Base-by-base conservation (phyloP, 83 land plant genomes). In the Picea abies region DNA sequence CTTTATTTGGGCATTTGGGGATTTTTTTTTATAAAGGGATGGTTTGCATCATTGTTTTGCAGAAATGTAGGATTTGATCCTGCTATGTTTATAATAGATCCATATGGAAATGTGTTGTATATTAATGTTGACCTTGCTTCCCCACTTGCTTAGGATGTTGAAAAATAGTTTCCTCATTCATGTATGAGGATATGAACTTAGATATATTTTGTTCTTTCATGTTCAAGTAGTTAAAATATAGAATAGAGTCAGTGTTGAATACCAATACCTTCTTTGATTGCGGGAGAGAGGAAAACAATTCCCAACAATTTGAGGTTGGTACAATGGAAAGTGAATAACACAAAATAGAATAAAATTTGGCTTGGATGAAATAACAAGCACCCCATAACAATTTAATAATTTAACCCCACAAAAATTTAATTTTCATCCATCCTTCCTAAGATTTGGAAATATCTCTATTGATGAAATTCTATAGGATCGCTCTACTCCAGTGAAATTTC, bases 41-140 rank as follows among this genome's bases (percentile, higher is more conserved):
- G 76, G 2, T 39, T 70, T 76, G 60, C 41, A 15, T 19, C 52
- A 32, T 20, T 65, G 35, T 37, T 63, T 73, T 88, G 68, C 90
- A 98, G 99, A 79, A 98, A 96, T 90, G 99, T 98, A 82, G 99
- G 99, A 41, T 98, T 98, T 91, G 98, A 98, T 90, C 99, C 98
- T 63, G 93, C 91, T 10, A 84, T 86, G 12, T 92, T 96, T 84
- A 92, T 97, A 22, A 93, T 98, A 20, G 99, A 98, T 78, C 83
- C 88, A 1, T 98, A 96, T 91, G 99, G 99, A n/a, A 98, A 98
- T 85, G 99, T 98, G 66, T 87, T 98, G 0, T 96, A 94, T 78
- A 92, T 89, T 82, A 89, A 96, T 86, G 99, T 98, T 10, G 99
- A 98, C 83, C 85, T 94, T 15, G 93, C 94, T 75, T 94, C 98